Base-by-base conservation (phyloP, 345 rosid genomes). In the Mallotus nudiflorus region DNA sequence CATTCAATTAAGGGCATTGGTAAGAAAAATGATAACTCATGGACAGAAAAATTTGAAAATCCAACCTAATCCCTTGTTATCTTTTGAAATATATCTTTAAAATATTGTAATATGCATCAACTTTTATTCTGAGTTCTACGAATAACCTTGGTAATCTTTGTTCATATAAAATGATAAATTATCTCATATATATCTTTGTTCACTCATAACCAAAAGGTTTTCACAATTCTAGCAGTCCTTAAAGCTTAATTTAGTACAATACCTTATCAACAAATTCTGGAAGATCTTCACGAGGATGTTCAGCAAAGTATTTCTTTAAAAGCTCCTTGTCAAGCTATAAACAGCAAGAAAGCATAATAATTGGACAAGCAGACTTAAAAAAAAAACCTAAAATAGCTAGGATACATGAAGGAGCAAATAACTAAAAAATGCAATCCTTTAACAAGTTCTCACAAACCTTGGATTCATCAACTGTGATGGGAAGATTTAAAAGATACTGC, bases 181-280 rank as follows among this genome's bases (percentile, higher is more conserved):
- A 62, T 22, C 20, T 40, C n/a, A 12, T 14, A 10, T 12, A 9
- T 60, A 39, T 20, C 37, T n/a, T n/a, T n/a, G n/a, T n/a, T n/a
- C n/a, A n/a, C n/a, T n/a, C n/a, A n/a, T n/a, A n/a, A n/a, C 37
- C 37, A 2, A 42, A 42, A 40, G 22, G 10, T 7, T 15, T 40
- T 10, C 11, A 39, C 6, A 33, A 42, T 42, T 4, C 46, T 42
- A 42, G 46, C 46, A 42, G 46, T 18, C 6, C n/a, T 62, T 35
- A 67, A 16, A 73, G 37, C 45, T 74, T 40, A 54, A 54, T 57
- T 72, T 48, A 62, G 55, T 42, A 56, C 40, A 55, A 59, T 88
- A 94, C 98, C 93, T 90, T 91, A 82, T 90, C 95, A 72, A 87
- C 70, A 83, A 91, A 94, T 44, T 88, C 93, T 7, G 98, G 98